Percentiles rank a stretch among this genome's conserved stretches.
Evolutionary conservation across 2,329 filamentous ascomycete species (phyloP).

Genomic region (Magnaporthiopsis poae): DNA sequence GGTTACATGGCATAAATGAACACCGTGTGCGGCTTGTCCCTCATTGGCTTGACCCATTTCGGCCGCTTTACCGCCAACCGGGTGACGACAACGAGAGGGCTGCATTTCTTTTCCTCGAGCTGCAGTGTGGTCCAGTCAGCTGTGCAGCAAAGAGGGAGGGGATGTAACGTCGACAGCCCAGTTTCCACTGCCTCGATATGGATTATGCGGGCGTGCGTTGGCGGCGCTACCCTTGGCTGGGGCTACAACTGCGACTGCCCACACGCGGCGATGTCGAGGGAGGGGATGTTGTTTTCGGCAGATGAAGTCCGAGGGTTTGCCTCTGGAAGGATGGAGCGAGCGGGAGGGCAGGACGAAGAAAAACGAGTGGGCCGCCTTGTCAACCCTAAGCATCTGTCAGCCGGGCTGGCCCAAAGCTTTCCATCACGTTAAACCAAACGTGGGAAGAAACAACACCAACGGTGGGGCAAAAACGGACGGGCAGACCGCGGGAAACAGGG

Average conservation of each 20-base stretch:
- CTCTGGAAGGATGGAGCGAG: too few species aligned
- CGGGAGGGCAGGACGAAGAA: too few species aligned
- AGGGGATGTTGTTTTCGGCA: background rate
- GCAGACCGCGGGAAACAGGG: background rate
- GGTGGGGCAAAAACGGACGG: background rate
- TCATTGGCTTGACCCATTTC: background rate
- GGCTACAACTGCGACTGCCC: background rate
- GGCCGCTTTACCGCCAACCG: background rate
- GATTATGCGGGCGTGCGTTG: background rate
- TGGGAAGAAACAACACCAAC: background rate
- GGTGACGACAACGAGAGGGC: background rate
- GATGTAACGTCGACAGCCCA: background rate
- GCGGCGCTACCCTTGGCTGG: background rate
- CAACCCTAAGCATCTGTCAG: too few species aligned
- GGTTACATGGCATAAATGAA: background rate
- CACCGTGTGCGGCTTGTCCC: background rate
- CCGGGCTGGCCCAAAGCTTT: too few species aligned
- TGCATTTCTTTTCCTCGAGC: background rate
- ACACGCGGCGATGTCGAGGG: background rate
- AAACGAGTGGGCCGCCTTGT: too few species aligned
- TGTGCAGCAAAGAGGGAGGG: background rate
- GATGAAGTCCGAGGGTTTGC: background rate
- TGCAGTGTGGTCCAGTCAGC: too few species aligned
- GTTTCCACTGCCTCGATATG: background rate
- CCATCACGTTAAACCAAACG: background rate